phyloP scores from a whole-genome alignment of 805 yeast species.

The Pichia thaimueangensis region DNA sequence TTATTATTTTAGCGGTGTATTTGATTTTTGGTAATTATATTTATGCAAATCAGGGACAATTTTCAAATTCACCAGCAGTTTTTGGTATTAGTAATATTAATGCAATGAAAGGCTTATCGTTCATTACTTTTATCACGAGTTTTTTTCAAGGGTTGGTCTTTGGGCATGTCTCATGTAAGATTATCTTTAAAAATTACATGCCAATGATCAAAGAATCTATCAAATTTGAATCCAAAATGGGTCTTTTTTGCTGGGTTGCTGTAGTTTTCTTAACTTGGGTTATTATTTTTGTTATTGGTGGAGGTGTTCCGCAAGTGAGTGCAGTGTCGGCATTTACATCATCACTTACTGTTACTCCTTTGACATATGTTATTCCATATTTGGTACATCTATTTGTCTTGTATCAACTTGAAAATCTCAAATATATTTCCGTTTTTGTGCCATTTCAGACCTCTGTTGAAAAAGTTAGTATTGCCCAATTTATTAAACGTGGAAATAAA shows the following conservation, averaged over 20 bases:
- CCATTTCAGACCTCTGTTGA: not conserved
- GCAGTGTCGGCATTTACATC: slow-evolving; percentile 22
- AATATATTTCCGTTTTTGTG: not conserved
- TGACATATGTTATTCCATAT: slow-evolving; percentile 24
- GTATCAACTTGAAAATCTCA: slow-evolving; percentile 9
- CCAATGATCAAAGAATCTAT: slow-evolving; percentile 30
- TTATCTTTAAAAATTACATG: slow-evolving; percentile 35
- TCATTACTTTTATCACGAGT: slow-evolving; percentile 33
- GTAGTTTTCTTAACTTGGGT: slow-evolving; percentile 15
- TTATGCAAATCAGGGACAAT: slow-evolving; percentile 42
- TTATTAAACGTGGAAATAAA: too few relatives aligned
- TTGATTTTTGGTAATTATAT: slow-evolving; percentile 37
- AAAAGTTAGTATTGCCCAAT: too few relatives aligned
- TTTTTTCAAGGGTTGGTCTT: slow-evolving; percentile 40
- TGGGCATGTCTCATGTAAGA: slow-evolving; percentile 42
- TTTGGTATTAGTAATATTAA: slow-evolving; percentile 32
- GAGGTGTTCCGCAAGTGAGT: slow-evolving; percentile 24
- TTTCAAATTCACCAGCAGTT: slow-evolving; percentile 36
- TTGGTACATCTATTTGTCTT: slow-evolving; percentile 18
- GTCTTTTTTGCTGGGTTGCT: slow-evolving; percentile 17
- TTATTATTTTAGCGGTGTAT: slow-evolving; percentile 34
- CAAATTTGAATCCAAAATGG: slow-evolving; percentile 27
- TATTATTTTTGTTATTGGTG: slow-evolving; percentile 15
- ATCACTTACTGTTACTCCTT: slow-evolving; percentile 22
- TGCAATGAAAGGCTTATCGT: slow-evolving; percentile 32